Evolutionary conservation across 306 rosid species (phyloP).

Genomic region (Fragaria vesca): DNA sequence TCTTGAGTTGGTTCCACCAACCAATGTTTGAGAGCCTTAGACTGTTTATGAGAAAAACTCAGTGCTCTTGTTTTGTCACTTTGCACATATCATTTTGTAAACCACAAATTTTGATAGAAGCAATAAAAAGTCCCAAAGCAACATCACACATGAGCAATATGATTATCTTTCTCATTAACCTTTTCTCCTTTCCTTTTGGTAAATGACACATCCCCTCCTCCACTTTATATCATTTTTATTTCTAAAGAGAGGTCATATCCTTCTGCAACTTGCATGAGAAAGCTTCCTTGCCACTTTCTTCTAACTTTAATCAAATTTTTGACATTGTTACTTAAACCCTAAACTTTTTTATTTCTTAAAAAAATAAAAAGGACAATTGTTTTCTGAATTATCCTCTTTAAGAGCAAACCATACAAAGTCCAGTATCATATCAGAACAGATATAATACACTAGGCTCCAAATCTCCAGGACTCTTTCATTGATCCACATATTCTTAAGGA

Average conservation of each 20-base stretch:
- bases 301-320: constrained; percentile 24
- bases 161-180: constrained; percentile 6
- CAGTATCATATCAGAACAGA: not conserved
- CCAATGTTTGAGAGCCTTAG: constrained; percentile 1
- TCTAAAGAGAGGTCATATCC: constrained; percentile 18
- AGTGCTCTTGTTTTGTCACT: constrained; percentile 33
- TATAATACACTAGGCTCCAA: not conserved
- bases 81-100: constrained; percentile 28
- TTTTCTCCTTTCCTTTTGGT: constrained; percentile 5
- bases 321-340: constrained; percentile 11
- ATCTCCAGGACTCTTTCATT: not conserved
- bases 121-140: constrained; percentile 25
- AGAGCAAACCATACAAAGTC: not conserved
- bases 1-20: constrained; percentile 13
- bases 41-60: constrained; percentile 15
- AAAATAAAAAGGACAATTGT: too few relatives aligned
- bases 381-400: not conserved
- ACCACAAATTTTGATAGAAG: constrained; percentile 14
- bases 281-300: constrained; percentile 19
- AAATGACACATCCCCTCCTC: constrained; percentile 18
- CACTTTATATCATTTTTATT: not conserved
- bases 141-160: constrained; percentile 12
- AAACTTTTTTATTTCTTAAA: not conserved
- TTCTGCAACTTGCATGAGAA: constrained; percentile 31
- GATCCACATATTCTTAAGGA: constrained; percentile 8